Evolutionary conservation across 1,284 basidiomycete species (phyloP), one percentile per base, ranked within the genome.

Genomic region (Athelia sp.): DNA sequence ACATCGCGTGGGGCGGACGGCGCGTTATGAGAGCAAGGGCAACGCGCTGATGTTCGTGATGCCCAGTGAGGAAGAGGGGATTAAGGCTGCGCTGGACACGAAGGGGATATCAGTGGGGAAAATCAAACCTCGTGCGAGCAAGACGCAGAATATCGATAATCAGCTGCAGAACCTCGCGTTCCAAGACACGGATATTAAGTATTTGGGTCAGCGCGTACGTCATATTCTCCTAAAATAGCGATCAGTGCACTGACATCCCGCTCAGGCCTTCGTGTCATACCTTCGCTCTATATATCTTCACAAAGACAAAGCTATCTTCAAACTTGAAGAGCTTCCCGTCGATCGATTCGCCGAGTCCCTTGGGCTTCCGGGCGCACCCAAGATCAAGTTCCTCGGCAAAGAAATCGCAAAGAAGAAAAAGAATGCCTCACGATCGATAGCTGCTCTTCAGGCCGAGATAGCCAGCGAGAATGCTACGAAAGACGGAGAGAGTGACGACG

Each of bases 191-290:
- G 93, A 99, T 66, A 88, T 99, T 68, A 99, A 99, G 68, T 97
- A 98, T 64, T 81, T 99, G 6, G 97, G 88, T 6, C 96, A 99
- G 66, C 73, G 91, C 50, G 93, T 93, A 62, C 54, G 84, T 76
- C 15, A 29, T 29, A 31, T 45, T 38, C 24, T 42, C 22, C n/a
- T n/a, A n/a, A n/a, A n/a, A n/a, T n/a, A n/a, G n/a, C n/a, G n/a
- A n/a, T n/a, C n/a, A n/a, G n/a, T n/a, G n/a, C n/a, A n/a, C n/a
- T n/a, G n/a, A n/a, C n/a, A n/a, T n/a, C n/a, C n/a, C n/a, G n/a
- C n/a, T n/a, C n/a, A 98, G 90, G 92, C 96, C 0, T 98, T 99
- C 63, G 90, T 98, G 17, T 97, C 94, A 3, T 99, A 99, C 66
- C 77, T 98, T 57, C 90, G 93, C 18, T 97, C 94, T 0, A 74